Conservation (phyloP, 2,329 filamentous ascomycete species). For the Penicillium sp. region DNA sequence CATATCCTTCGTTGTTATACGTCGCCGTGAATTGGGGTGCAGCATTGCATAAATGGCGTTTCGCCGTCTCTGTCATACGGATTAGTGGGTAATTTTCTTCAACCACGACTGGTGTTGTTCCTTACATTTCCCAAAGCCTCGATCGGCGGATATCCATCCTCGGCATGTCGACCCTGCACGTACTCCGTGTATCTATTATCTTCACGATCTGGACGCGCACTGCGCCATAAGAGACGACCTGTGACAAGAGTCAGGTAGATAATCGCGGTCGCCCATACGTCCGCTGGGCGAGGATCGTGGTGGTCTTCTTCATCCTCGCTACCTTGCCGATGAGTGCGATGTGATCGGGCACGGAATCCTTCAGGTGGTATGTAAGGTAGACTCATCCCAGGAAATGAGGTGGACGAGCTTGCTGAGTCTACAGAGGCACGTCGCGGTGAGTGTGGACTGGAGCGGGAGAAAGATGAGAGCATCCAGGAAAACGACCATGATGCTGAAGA, state of each 20-base stretch:
- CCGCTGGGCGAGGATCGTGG: slow-evolving; percentile 15
- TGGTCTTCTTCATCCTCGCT: background rate
- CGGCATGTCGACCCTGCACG: slow-evolving; percentile 10
- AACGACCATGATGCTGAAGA: slow-evolving; percentile 10
- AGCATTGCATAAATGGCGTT: slow-evolving; percentile 33
- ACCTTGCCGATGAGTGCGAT: background rate
- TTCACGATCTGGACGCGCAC: slow-evolving; percentile 20
- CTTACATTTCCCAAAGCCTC: slow-evolving; percentile 25
- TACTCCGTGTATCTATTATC: slow-evolving; percentile 28
- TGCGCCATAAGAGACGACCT: slow-evolving; percentile 27
- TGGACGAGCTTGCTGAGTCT: slow-evolving; percentile 1
- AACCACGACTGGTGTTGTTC: background rate
- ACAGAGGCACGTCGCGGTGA: background rate
- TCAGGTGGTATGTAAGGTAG: slow-evolving; percentile 20
- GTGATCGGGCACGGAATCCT: slow-evolving; percentile 5
- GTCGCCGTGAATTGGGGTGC: slow-evolving; percentile 21
- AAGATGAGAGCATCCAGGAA: slow-evolving; percentile 7
- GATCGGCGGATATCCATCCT: slow-evolving; percentile 27
- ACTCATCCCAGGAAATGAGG: slow-evolving; percentile 16
- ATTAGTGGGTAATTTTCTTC: background rate
- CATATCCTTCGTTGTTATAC: slow-evolving; percentile 23
- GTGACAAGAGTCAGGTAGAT: slow-evolving; percentile 29
- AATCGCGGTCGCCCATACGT: slow-evolving; percentile 32
- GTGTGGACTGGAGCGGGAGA: background rate
- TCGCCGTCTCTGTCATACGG: slow-evolving; percentile 16